A percentile compares a stretch with the other conserved stretches of the same genome.
Conservation (phyloP, 2,329 filamentous ascomycete species). For the Leptographium wingfieldii region DNA sequence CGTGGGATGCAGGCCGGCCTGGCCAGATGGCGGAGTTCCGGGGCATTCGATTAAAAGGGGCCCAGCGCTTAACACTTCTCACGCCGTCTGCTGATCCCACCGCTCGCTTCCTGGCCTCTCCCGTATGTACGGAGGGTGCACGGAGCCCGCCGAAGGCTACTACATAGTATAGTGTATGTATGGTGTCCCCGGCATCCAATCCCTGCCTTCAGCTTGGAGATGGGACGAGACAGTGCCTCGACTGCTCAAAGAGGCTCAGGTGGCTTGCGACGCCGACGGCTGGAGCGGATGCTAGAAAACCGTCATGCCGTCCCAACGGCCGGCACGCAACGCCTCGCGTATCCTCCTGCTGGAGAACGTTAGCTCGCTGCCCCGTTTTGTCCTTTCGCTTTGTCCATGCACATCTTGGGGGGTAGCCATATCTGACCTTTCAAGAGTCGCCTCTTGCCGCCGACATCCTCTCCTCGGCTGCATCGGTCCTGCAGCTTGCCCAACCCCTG, state of each 20-base stretch:
- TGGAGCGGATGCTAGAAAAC: background rate
- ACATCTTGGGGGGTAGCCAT: slow-evolving; percentile 3
- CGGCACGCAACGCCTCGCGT: background rate
- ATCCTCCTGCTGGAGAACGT: background rate
- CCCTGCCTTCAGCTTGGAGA: slow-evolving; percentile 1
- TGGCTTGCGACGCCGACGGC: no score
- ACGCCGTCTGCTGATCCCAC: background rate
- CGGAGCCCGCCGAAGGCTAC: background rate
- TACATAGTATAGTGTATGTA: no score
- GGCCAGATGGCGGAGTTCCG: background rate
- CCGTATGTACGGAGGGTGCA: background rate
- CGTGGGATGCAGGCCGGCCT: slow-evolving; percentile 4
- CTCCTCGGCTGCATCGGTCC: slow-evolving; percentile 5
- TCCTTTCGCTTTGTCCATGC: slow-evolving; percentile 1
- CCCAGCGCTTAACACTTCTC: background rate
- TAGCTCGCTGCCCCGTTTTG: background rate
- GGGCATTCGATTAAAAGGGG: background rate
- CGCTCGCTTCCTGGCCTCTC: background rate
- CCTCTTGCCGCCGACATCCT: slow-evolving; percentile 26
- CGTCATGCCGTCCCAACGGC: background rate
- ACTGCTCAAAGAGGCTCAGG: no score
- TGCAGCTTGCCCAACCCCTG: slow-evolving; percentile 1
- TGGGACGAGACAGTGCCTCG: background rate
- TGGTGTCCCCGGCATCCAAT: background rate
- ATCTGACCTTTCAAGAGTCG: slow-evolving; percentile 27